Base-by-base conservation (phyloP, 805 yeast species). In the Saturnispora sekii region DNA sequence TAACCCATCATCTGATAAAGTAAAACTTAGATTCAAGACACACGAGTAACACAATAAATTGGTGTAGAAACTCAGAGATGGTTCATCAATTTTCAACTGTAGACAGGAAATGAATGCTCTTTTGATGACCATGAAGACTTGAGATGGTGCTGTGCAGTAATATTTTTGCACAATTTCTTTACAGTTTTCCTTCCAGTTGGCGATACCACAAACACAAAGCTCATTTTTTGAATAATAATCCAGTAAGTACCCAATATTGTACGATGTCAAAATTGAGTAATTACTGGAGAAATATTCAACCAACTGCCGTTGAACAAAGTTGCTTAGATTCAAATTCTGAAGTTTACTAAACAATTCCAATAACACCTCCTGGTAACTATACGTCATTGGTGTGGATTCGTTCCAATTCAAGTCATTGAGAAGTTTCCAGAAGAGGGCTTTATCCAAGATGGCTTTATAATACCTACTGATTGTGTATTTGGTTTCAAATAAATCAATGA, bases 161-260 rank as follows among this genome's bases (percentile, higher is more conserved):
- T 51, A 78, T 6, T 65, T 62, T n/a, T 65, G 61, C 32, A 80
- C 57, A 2, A 81, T 51, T 29, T 61, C 58, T 6, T 59, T 57
- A 35, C 76, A 62, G 49, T 75, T 74, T 2, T 60, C 66, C 39
- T 62, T 61, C 84, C 88, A 81, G 8, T 67, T 58, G 0, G 70
- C 64, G 29, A 72, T 60, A 5, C 78, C 56, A 10, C 77, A 73
- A 2, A 79, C 68, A 54, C 89, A 81, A 29, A 70, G 54, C 43
- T 72, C 69, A 43, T 74, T 74, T 10, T 66, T 64, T 4, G 63
- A 60, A 55, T 76, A 79, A 51, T 64, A 70, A 3, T 65, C 59
- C 26, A 82, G 56, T 3, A 83, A 69, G 42, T 65, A 68, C 10
- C 48, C 44, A 4, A 53, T 43, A 16, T 58, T 51, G 9, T 53